A percentile compares a stretch with the other conserved stretches of the same genome.
phyloP scores from a whole-genome alignment of 2,329 filamentous ascomycete genomes.

The Phaeosphaeria sp. region DNA sequence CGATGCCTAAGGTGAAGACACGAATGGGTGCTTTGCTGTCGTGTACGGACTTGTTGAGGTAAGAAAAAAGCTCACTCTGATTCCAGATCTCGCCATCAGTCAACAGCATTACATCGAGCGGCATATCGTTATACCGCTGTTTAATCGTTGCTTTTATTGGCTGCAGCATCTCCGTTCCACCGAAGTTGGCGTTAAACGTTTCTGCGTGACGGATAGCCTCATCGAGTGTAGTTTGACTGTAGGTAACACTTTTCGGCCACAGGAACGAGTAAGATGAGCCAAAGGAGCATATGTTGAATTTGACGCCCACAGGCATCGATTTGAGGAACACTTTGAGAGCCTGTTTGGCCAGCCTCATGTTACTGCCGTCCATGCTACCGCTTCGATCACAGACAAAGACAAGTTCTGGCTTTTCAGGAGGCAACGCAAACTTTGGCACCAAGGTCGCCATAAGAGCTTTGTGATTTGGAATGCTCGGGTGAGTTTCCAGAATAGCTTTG shows the following conservation, averaged over 20 bases:
- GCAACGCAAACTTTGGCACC: constrained; percentile 72
- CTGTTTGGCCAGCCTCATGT: constrained; percentile 61
- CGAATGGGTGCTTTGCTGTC: constrained; percentile 55
- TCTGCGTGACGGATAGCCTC: constrained; percentile 54
- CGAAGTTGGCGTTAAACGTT: constrained; percentile 55
- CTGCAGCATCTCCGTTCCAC: constrained; percentile 61
- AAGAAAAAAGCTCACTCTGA: constrained; percentile 56
- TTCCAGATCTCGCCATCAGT: constrained; percentile 64
- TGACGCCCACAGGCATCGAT: constrained; percentile 67
- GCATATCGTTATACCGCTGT: constrained; percentile 54
- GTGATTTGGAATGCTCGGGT: constrained; percentile 67
- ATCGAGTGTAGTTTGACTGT: constrained; percentile 54
- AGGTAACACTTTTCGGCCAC: constrained; percentile 57
- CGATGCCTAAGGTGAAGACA: constrained; percentile 66
- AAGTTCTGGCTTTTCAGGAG: constrained; percentile 65
- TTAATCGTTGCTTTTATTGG: constrained; percentile 58
- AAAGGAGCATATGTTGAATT: constrained; percentile 76
- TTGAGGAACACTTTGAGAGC: constrained; percentile 71
- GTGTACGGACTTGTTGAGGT: constrained; percentile 54
- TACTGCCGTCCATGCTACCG: constrained; percentile 65
- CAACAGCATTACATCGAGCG: constrained; percentile 62
- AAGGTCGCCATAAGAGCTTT: constrained; percentile 74
- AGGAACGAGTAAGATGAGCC: constrained; percentile 58
- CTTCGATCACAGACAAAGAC: constrained; percentile 77
- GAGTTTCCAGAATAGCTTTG: constrained; percentile 69